phyloP scores from a whole-genome alignment of 495 filamentous ascomycete species.

The Pyrenula massariospora region DNA sequence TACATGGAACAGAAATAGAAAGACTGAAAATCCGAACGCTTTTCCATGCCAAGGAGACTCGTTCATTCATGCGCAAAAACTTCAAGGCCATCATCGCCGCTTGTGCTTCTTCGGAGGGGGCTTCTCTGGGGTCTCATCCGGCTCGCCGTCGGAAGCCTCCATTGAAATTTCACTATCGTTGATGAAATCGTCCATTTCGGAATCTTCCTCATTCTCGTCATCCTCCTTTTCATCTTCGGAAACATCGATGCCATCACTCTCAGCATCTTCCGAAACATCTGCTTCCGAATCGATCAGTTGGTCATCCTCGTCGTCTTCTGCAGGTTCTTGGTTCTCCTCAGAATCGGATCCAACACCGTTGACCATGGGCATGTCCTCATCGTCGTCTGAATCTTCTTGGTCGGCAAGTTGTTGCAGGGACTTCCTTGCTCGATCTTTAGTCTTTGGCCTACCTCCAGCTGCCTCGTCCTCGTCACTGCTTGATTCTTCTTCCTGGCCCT shows the following conservation, averaged over 20 bases:
- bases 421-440: constrained; percentile 7
- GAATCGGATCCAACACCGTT: constrained; percentile 21
- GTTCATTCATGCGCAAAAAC: not conserved
- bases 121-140: constrained; percentile 26
- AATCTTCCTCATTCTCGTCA: constrained; percentile 18
- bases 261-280: constrained; percentile 34
- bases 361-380: constrained; percentile 36
- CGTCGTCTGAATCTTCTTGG: constrained; percentile 14
- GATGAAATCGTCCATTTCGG: constrained; percentile 31
- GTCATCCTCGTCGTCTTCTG: constrained; percentile 26
- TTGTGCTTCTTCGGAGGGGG: not conserved
- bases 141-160: constrained; percentile 20
- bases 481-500: constrained; percentile 52
- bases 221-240: constrained; percentile 30
- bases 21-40: not conserved
- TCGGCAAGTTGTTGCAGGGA: constrained; percentile 15
- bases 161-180: constrained; percentile 22
- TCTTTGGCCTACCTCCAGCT: constrained; percentile 12
- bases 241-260: constrained; percentile 31
- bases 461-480: constrained; percentile 21
- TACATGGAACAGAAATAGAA: not conserved
- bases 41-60: not conserved
- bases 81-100: not conserved
- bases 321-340: constrained; percentile 25
- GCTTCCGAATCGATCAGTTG: constrained; percentile 29